phyloP scores from a whole-genome alignment of 192 early-diverging fungal genomes.

The Thoreauomyces humboldtii region DNA sequence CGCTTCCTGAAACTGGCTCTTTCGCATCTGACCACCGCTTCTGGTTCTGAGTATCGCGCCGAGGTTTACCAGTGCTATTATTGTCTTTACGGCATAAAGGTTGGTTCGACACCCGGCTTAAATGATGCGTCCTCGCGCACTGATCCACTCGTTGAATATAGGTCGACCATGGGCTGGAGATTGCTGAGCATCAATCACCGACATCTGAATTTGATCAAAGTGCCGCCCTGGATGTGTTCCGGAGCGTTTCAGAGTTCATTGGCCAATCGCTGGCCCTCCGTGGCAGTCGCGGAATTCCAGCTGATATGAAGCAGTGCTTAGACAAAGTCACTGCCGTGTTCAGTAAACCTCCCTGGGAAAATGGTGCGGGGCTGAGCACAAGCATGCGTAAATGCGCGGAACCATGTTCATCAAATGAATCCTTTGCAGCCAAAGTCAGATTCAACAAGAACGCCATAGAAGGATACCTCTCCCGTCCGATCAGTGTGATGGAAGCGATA shows the following conservation, averaged over 20 bases:
- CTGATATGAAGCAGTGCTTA: constrained; percentile 59
- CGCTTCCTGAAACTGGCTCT: constrained; percentile 5
- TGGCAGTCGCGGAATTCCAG: constrained; percentile 42
- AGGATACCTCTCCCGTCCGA: background rate
- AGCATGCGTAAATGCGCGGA: no score
- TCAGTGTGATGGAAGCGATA: background rate
- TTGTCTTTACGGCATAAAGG: constrained; percentile 64
- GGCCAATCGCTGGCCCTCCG: constrained; percentile 33
- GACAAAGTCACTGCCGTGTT: constrained; percentile 54
- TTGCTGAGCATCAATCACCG: constrained; percentile 49
- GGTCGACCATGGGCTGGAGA: constrained; percentile 2
- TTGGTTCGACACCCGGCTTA: no score
- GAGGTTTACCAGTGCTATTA: constrained; percentile 66
- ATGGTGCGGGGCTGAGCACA: no score
- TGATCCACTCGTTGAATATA: no score
- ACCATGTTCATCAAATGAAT: no score
- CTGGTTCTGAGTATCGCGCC: background rate
- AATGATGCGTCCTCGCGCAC: no score
- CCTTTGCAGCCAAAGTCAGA: background rate
- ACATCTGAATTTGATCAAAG: constrained; percentile 48
- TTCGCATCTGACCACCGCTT: background rate
- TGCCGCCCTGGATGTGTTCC: constrained; percentile 54
- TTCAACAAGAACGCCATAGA: constrained; percentile 6
- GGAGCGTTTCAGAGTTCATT: constrained; percentile 44
- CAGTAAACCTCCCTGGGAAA: constrained; percentile 48